These are phyloP conservation scores for Closterium sp. DNA, from an alignment of 139 green algal genomes.

Conservation along the genomic window DNA sequence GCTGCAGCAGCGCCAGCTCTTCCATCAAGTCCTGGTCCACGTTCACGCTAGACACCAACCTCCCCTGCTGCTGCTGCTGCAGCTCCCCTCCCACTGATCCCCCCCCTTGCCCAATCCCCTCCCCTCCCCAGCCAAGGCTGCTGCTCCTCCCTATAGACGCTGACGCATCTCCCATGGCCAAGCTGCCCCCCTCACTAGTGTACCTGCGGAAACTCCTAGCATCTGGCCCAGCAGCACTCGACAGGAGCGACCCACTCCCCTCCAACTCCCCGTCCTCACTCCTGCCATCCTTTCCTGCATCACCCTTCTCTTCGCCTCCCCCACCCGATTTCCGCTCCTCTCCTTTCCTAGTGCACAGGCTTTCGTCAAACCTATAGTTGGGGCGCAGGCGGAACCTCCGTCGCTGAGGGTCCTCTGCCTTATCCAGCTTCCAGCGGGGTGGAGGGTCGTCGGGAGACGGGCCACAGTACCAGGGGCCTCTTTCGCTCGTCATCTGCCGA, in stretches of 20 bases:
- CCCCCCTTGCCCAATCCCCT: neutral
- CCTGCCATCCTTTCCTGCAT: neutral
- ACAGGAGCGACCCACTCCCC: neutral
- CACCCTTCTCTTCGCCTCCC: neutral
- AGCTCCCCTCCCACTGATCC: neutral
- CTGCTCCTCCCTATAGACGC: neutral
- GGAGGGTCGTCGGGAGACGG: neutral
- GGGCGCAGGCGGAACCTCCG: conserved; percentile 2
- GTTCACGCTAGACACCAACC: conserved; percentile 27
- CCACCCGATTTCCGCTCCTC: neutral
- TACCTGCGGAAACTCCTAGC: neutral
- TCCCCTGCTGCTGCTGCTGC: neutral
- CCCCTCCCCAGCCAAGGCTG: neutral
- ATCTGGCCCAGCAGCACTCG: neutral
- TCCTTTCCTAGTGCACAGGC: neutral
- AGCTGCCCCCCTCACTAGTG: neutral
- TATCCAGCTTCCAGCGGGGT: conserved; percentile 22
- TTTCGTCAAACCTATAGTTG: conserved; percentile 5
- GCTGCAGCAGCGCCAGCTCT: neutral
- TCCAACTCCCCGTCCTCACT: neutral
- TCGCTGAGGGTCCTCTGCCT: conserved; percentile 8
- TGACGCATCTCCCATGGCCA: neutral
- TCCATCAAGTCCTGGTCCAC: conserved; percentile 5
- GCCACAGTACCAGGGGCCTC: neutral
- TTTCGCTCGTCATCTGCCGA: neutral